Percentiles rank a stretch among this genome's conserved stretches.
phyloP scores from a whole-genome alignment of 2,329 filamentous ascomycete species.

The Coleophoma crateriformis region DNA sequence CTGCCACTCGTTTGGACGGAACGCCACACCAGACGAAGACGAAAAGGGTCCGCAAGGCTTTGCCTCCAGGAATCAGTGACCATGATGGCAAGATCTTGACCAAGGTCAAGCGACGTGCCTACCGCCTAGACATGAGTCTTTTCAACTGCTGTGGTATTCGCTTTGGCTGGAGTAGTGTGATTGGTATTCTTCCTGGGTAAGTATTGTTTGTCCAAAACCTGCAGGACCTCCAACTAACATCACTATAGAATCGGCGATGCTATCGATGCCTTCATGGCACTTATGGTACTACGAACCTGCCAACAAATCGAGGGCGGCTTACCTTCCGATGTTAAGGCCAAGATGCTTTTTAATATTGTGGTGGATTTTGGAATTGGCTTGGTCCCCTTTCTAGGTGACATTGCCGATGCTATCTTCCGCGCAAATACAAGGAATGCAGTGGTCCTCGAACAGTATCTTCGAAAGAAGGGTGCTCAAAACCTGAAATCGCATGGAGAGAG shows the following conservation, averaged over 20 bases:
- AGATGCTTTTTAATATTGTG: slow-evolving; percentile 77
- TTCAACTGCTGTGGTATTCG: slow-evolving; percentile 77
- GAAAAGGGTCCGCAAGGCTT: slow-evolving; percentile 80
- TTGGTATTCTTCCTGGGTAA: slow-evolving; percentile 78
- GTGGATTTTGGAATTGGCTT: slow-evolving; percentile 71
- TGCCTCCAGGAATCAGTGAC: slow-evolving; percentile 75
- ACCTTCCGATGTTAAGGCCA: slow-evolving; percentile 49
- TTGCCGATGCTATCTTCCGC: slow-evolving; percentile 67
- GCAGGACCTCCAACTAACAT: slow-evolving; percentile 20
- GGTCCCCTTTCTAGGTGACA: slow-evolving; percentile 70
- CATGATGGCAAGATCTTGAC: slow-evolving; percentile 80
- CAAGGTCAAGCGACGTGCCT: slow-evolving; percentile 79
- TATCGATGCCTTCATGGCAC: slow-evolving; percentile 66
- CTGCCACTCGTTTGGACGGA: slow-evolving; percentile 63
- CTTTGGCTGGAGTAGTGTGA: slow-evolving; percentile 85
- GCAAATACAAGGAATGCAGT: slow-evolving; percentile 74
- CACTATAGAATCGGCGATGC: slow-evolving; percentile 63
- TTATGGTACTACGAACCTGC: slow-evolving; percentile 71
- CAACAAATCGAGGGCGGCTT: slow-evolving; percentile 72
- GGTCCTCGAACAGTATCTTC: slow-evolving; percentile 57
- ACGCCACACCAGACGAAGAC: slow-evolving; percentile 59
- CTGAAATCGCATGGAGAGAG: slow-evolving; percentile 40
- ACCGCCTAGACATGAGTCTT: slow-evolving; percentile 77
- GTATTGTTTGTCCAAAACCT: slow-evolving; percentile 29
- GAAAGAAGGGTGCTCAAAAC: slow-evolving; percentile 59